These are phyloP conservation scores for Clitopilus passeckerianus DNA, from an alignment of 768 basidiomycete species.

Conservation along the genomic window DNA sequence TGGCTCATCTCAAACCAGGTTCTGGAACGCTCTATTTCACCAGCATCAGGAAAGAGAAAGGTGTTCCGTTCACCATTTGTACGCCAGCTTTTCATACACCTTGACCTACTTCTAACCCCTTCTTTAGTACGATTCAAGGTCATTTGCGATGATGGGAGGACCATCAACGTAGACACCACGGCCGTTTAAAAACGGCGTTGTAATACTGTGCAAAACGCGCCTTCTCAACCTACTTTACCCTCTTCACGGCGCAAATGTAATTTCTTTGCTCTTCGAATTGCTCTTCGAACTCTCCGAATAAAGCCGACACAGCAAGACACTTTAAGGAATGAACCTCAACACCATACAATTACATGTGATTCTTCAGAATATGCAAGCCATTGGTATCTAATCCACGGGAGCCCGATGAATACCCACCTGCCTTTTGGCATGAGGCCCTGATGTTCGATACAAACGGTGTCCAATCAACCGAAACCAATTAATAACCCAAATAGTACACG, in stretches of 20 bases:
- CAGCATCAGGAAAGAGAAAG: conserved; percentile 74
- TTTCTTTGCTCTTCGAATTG: background rate
- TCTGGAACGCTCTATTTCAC: conserved; percentile 81
- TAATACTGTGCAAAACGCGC: background rate
- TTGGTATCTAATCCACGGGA: too few relatives aligned
- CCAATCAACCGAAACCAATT: too few relatives aligned
- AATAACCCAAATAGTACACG: too few relatives aligned
- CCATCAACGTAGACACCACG: background rate
- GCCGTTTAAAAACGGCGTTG: background rate
- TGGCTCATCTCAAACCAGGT: conserved; percentile 27
- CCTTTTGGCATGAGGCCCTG: too few relatives aligned
- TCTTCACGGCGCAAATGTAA: background rate
- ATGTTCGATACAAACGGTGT: too few relatives aligned
- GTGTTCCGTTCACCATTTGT: conserved; percentile 65
- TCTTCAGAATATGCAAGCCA: too few relatives aligned
- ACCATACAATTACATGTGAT: too few relatives aligned
- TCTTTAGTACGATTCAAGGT: conserved; percentile 60
- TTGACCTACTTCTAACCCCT: background rate
- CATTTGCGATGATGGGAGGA: conserved; percentile 52
- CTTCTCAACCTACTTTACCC: background rate
- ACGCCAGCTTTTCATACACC: conserved; percentile 21
- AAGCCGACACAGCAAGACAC: too few relatives aligned
- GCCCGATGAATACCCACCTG: too few relatives aligned
- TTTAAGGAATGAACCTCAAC: too few relatives aligned
- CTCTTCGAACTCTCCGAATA: background rate